These are phyloP conservation scores for Fraxinus ornus DNA, from an alignment of 305 asterid species.

Conservation along the genomic window DNA sequence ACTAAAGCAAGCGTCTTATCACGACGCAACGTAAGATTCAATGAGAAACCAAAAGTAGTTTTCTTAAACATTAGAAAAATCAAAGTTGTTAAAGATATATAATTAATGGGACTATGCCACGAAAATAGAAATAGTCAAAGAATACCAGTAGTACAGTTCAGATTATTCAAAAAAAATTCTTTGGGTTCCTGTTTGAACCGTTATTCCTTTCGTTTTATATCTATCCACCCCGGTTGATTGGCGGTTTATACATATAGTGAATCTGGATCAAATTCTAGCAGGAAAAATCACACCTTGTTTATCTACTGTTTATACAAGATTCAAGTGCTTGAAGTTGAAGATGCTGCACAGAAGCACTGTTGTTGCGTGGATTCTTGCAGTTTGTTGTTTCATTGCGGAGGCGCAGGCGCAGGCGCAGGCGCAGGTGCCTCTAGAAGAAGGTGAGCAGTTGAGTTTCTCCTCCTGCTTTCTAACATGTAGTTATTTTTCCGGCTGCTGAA, in stretches of 20 bases:
- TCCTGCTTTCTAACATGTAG: background rate
- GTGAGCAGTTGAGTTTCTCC: constrained; percentile 26
- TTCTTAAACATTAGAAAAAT: background rate
- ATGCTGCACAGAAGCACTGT: constrained; percentile 29
- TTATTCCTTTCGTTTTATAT: background rate
- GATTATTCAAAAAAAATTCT: background rate
- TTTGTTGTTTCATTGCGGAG: constrained; percentile 28
- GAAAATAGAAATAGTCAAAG: background rate
- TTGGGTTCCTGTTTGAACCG: background rate
- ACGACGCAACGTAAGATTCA: background rate
- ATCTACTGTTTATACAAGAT: background rate
- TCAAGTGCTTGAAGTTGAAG: constrained; percentile 22
- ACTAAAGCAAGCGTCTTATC: background rate
- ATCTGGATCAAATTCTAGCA: background rate
- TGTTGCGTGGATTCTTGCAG: constrained; percentile 34
- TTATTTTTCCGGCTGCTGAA: background rate
- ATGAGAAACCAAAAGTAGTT: background rate
- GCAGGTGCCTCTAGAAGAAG: constrained; percentile 51
- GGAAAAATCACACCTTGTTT: background rate
- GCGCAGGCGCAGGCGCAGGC: constrained; percentile 21
- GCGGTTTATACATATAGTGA: background rate
- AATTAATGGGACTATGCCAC: background rate
- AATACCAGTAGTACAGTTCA: background rate
- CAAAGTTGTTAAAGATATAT: background rate
- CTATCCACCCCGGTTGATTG: background rate